Percentiles rank a stretch among this genome's conserved stretches.
These are phyloP conservation scores for Astrocystis sublimbata DNA, from an alignment of 495 filamentous ascomycete species.

Conservation along the genomic window DNA sequence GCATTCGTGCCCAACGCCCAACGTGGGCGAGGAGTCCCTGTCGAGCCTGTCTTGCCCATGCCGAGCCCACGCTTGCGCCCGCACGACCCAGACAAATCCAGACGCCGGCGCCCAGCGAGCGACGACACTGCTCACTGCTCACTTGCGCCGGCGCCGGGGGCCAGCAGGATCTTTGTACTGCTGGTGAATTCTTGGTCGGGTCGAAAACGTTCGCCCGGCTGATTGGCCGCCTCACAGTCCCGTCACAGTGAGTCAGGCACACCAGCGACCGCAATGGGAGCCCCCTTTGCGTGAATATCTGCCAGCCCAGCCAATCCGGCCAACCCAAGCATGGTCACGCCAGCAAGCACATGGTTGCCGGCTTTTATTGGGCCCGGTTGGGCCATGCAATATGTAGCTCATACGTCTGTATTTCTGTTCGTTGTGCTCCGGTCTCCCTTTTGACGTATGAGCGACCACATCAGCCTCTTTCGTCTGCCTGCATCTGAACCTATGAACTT, in stretches of 20 bases:
- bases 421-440: constrained; percentile 12
- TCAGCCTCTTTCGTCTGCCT: constrained; percentile 25
- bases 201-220: constrained; percentile 19
- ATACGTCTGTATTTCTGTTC: constrained; percentile 17
- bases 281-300: constrained; percentile 8
- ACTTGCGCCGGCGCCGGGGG: constrained; percentile 1
- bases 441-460: constrained; percentile 18
- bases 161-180: background rate
- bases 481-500: constrained; percentile 19
- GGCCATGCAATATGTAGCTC: constrained; percentile 12
- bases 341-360: constrained; percentile 5
- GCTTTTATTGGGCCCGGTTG: constrained; percentile 14
- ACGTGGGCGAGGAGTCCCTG: constrained; percentile 10
- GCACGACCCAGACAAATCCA: no score
- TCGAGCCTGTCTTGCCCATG: no score
- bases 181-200: background rate
- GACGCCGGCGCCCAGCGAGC: background rate
- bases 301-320: no score
- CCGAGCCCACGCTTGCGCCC: no score
- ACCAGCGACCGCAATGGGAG: constrained; percentile 11
- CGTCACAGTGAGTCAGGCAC: constrained; percentile 22
- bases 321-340: constrained; percentile 19
- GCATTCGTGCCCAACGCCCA: constrained; percentile 24
- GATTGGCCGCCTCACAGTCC: constrained; percentile 22
- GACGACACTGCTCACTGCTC: background rate